Evolutionary conservation across 805 yeast species (phyloP), one percentile per base, ranked within the genome.

Genomic region (Blastobotrys americana): DNA sequence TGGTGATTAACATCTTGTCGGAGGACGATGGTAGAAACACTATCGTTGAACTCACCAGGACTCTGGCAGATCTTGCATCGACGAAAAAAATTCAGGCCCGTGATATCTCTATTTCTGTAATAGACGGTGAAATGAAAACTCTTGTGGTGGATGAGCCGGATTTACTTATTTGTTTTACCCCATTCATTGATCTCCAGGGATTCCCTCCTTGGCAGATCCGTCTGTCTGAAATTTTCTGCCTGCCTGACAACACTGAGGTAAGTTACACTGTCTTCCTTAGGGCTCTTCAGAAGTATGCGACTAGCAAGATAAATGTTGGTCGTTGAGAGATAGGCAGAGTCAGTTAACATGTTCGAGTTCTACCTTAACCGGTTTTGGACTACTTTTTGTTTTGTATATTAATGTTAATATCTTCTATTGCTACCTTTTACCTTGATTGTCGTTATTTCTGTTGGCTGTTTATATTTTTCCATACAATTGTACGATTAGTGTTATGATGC

Each of bases 131-230:
- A 42, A 48, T 65, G 49, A 70, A 70, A 33, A 85, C 79, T 54
- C 69, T 87, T 43, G 93, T 88, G 13, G 93, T 96, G 1, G 73
- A 72, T n/a, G 98, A 93, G 61, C 97, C 98, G 0, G 98, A 93
- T 60, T 72, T 93, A 51, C 69, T 93, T 39, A 70, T 93, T 23
- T 67, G 84, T 43, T 93, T 90, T 61, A 87, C 87, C 17, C 95
- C 97, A n/a, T 71, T 73, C 9, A 70, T 93, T 51, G 95, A 88
- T 60, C 72, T 93, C 41, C 95, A 88, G 64, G 97, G 95, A 15
- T 93, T 81, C 63, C 97, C 97, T 17, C 98, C 98, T 22, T 93
- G 98, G 98, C 97, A 90, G 59, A 77, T 87, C 28, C 76, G 98
- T 50, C 73, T 94, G 43, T 77, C 88, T 4, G 98, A 93, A 60